Evolutionary conservation across 108 stramenopile species (phyloP).

Genomic region (Mayamaea pseudoterrestris): DNA sequence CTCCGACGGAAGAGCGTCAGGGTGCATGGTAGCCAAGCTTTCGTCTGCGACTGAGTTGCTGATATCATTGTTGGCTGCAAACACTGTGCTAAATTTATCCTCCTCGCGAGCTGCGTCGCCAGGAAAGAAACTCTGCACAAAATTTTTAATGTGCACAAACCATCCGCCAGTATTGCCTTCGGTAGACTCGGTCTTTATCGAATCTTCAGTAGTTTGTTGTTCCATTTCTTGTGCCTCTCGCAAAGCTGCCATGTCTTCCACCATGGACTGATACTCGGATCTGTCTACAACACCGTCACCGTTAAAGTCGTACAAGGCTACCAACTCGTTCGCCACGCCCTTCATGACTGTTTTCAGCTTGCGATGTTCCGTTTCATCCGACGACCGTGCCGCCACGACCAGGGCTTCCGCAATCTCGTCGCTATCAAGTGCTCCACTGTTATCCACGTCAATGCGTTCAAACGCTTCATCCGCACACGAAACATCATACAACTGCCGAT

Average conservation of each 20-base stretch:
- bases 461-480: slow-evolving; percentile 69
- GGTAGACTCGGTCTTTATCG: slow-evolving; percentile 6
- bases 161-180: not conserved
- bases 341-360: slow-evolving; percentile 21
- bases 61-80: too few relatives aligned
- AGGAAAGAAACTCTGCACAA: not conserved
- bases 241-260: slow-evolving; percentile 74
- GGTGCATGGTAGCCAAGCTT: too few relatives aligned
- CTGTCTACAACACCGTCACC: slow-evolving; percentile 78
- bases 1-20: too few relatives aligned
- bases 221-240: slow-evolving; percentile 20
- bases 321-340: slow-evolving; percentile 49
- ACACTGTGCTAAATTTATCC: too few relatives aligned
- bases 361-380: slow-evolving; percentile 10
- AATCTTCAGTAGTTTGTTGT: not conserved
- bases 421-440: slow-evolving; percentile 58
- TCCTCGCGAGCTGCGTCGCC: not conserved
- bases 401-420: slow-evolving; percentile 66
- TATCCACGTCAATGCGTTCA: slow-evolving; percentile 67
- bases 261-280: slow-evolving; percentile 72
- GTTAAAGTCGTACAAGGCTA: slow-evolving; percentile 67
- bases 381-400: slow-evolving; percentile 29
- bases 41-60: too few relatives aligned
- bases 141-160: not conserved
- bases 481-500: not conserved